phyloP scores from a whole-genome alignment of 2,329 filamentous ascomycete genomes.

The Lasiodiplodia hormozganensis region DNA sequence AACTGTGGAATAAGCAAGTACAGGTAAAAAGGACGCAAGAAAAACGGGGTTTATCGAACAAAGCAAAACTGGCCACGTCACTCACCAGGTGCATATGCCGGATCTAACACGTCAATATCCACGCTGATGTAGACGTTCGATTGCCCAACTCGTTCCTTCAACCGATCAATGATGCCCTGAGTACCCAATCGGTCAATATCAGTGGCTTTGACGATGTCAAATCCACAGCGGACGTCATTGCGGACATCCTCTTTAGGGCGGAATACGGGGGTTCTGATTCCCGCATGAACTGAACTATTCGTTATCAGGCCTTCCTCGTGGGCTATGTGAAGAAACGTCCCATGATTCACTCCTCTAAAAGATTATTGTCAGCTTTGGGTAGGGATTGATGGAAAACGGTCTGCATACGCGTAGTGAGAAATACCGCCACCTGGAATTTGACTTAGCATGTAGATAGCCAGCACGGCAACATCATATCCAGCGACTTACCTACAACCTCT shows the following conservation, averaged over 20 bases:
- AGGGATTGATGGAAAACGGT: not conserved
- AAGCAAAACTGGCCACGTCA: not conserved
- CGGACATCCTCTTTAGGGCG: constrained; percentile 59
- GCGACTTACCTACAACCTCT: not conserved
- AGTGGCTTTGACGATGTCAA: constrained; percentile 62
- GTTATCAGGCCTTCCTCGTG: constrained; percentile 63
- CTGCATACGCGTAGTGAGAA: not conserved
- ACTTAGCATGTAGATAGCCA: not conserved
- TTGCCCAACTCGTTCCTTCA: constrained; percentile 59
- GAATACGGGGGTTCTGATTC: constrained; percentile 62
- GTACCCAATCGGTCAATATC: constrained; percentile 58
- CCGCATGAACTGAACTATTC: constrained; percentile 68
- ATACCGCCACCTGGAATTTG: not conserved
- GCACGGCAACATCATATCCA: not conserved
- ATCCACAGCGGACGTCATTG: constrained; percentile 66
- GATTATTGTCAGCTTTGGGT: constrained; percentile 32
- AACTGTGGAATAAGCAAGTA: not conserved
- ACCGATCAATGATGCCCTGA: constrained; percentile 42
- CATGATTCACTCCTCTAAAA: constrained; percentile 61
- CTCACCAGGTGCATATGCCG: constrained; percentile 60
- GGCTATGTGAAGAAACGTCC: constrained; percentile 67
- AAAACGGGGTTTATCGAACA: too few species aligned
- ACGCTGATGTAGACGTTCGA: constrained; percentile 64
- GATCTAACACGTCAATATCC: constrained; percentile 64
- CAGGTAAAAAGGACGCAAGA: too few species aligned